Base-by-base conservation (phyloP, 2,329 filamentous ascomycete species). In the Diplodia seriata region DNA sequence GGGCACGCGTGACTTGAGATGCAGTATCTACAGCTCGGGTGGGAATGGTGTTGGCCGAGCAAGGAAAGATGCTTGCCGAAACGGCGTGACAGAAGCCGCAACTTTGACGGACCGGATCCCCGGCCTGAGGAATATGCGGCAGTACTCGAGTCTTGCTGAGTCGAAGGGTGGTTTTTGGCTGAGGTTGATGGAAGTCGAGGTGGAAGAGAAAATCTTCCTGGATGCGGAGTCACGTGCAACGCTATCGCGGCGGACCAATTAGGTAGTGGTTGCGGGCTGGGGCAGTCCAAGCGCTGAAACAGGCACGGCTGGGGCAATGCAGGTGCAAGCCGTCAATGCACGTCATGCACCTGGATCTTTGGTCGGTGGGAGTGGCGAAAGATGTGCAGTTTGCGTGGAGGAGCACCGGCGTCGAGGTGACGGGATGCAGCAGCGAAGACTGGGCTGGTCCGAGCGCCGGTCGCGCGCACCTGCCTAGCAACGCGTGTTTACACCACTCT, bases 401-500 rank as follows among this genome's bases (percentile, higher is more conserved):
- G 38, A 23, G 36, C 26, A 23, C 38, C 36, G 31, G 31, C 31
- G 31, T 33, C 3, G 26, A 26, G 31, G 6, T 33, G 40, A 47
- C 2, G 63, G 26, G 38, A 15, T 23, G 36, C 31, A 33, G 33
- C 63, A 26, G 26, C 26, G 26, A 26, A 26, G 38, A 40, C 63
- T 20, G 47, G 36, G 63, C 55, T 54, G 20, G 18, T 29, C 26
- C 38, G 40, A 29, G 40, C 12, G 47, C 59, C 43, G 6, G 31
- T 33, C 47, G 40, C 31, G 36, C 38, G 40, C 12, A 29, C 59
- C 43, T 33, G 23, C 49, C 56, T 54, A 20, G 66, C 66, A 67
- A 67, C 66, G 55, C 55, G 4, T 67, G 65, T 67, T 67, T 67
- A 67, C 65, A 31, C 33, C 65, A 31, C 33, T 26, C 18, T 33